Base-by-base conservation (phyloP, 129 eudicot species). In the Flaveria linearis region DNA sequence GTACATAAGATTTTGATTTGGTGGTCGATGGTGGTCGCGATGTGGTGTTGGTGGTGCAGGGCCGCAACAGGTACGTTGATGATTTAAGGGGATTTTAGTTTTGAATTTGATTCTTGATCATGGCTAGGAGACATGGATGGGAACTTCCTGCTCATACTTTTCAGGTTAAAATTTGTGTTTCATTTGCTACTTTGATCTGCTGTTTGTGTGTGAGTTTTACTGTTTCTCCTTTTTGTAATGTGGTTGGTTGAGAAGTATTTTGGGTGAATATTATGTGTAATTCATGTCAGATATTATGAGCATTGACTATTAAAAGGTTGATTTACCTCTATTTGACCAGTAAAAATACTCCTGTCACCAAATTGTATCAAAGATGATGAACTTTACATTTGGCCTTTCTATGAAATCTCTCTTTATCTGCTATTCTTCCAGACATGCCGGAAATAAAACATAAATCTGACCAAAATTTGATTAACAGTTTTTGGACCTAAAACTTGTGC, bases 51-150 rank as follows among this genome's bases (percentile, higher is more conserved):
- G n/a, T n/a, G n/a, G n/a, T n/a, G n/a, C n/a, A n/a, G n/a, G n/a
- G n/a, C n/a, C n/a, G n/a, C n/a, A n/a, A n/a, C n/a, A n/a, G n/a
- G n/a, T n/a, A n/a, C n/a, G n/a, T n/a, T n/a, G 9, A 14, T 55
- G 62, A n/a, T 18, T 14, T 17, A 20, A 55, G 25, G 26, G 62
- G n/a, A 3, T 49, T 49, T 13, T 4, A 13, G 18, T 52, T 18
- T 55, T 55, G 62, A 18, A 0, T 18, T 18, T 55, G 28, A 12
- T 55, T 55, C 11, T 71, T 84, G 60, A 80, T 69, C 79, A 93
- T 93, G 98, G 92, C 95, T 71, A 88, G 98, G 80, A 90, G 96
- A 68, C 92, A 90, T 77, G 98, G 98, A 9, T 93, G 98, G 98
- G 96, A 93, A 78, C 89, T 93, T 4, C 98, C 98, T 86, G 96